Base-by-base conservation (phyloP, 2,329 filamentous ascomycete species). In the Davidsoniella neocaledoniae region DNA sequence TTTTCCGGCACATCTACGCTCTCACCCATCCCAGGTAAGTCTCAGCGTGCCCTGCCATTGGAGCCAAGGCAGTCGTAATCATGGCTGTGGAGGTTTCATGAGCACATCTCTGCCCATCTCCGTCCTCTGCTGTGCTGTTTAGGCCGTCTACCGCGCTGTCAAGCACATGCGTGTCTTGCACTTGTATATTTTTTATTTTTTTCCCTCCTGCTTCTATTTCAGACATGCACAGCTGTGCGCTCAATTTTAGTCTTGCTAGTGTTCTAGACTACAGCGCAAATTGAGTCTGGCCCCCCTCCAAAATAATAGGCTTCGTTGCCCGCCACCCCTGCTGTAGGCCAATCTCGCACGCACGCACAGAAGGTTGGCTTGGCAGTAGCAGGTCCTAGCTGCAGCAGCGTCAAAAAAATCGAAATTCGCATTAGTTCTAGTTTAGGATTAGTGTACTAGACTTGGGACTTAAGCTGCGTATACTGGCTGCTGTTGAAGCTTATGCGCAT, bases 21-120 rank as follows among this genome's bases (percentile, higher is more conserved):
- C 29, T 50, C 47, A 10, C 47, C 51, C 23, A 53, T 53, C 50
- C 51, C 51, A 14, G 51, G 51, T 53, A 50, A 21, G 51, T 50
- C 29, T 10, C 26, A 33, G 10, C 10, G 26, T 33, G 26, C 26
- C 6, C 26, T 33, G 10, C 26, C 7, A 33, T 33, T 33, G 8
- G 26, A 33, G 26, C 10, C 26, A 33, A 33, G 3, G 26, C 26
- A 33, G 26, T 6, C 10, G 26, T 33, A 12, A 33, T 33, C 7
- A 33, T 23, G 17, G 8, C 19, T 19, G 17, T 10, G 12, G 17
- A 21, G 23, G 17, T 21, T 23, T 14, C 10, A 21, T 21, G 21
- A 19, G 8, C n/a, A 16, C 26, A 6, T 17, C 16, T 38, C 14
- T 47, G 36, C 12, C 16, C 7, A 25, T 47, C 39, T 47, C 14